phyloP scores from a whole-genome alignment of 2,329 filamentous ascomycete genomes.

The Trichoderma koningiopsis region DNA sequence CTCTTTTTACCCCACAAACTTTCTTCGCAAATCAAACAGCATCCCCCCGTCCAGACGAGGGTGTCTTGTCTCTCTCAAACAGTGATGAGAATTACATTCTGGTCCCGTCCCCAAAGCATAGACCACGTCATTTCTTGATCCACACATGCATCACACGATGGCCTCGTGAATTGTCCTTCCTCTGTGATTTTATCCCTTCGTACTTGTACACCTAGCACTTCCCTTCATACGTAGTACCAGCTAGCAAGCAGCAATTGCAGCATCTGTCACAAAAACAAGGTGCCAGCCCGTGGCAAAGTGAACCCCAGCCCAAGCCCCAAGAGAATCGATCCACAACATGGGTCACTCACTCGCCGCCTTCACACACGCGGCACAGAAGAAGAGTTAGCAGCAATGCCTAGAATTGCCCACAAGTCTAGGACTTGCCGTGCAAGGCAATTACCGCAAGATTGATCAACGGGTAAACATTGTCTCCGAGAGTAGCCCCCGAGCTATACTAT shows the following conservation, averaged over 20 bases:
- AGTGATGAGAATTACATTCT: neutral
- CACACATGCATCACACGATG: constrained; percentile 15
- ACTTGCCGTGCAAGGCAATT: neutral
- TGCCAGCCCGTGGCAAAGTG: neutral
- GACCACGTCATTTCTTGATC: constrained; percentile 3
- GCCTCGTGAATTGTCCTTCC: neutral
- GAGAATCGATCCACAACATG: neutral
- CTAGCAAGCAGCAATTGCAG: neutral
- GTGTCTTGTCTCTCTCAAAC: neutral
- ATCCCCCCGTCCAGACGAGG: neutral
- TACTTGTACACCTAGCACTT: neutral
- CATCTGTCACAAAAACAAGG: neutral
- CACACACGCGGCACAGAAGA: neutral
- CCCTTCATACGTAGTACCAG: neutral
- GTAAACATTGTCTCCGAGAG: neutral
- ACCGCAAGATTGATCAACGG: constrained; percentile 1
- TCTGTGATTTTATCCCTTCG: neutral
- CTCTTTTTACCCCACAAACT: neutral
- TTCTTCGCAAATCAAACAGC: neutral
- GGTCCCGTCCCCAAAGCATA: constrained; percentile 9
- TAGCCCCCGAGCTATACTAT: neutral
- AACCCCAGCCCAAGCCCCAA: neutral
- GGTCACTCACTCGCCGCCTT: neutral
- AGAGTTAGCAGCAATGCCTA: neutral
- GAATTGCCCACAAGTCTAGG: neutral